Base-by-base conservation (phyloP, 2,329 filamentous ascomycete species). In the Talaromyces sp. region DNA sequence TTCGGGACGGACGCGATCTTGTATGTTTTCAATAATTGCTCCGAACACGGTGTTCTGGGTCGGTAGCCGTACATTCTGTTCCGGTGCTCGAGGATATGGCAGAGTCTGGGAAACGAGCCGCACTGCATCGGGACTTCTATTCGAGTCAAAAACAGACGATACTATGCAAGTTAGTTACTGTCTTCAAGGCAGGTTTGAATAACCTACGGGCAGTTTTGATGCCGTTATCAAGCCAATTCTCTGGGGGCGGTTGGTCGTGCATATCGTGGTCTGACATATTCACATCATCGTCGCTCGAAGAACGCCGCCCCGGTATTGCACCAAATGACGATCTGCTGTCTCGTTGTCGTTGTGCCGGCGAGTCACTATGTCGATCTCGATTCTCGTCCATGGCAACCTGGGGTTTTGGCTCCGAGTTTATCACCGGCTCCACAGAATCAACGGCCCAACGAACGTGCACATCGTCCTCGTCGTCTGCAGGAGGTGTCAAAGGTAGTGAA, bases 51-150 rank as follows among this genome's bases (percentile, higher is more conserved):
- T 77, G 35, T 75, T 73, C 35, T 73, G 69, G 33, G 71, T 70
- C 3, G 74, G 70, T 22, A 72, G 59, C 13, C 72, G 69, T 7
- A 72, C 71, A 11, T 74, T 68, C 63, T 75, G 73, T 39, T 77
- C 73, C 7, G 74, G 69, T n/a, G 75, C 71, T 31, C 71, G 71
- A 10, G 86, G 85, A 68, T 81, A 86, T 17, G 86, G 86, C 11
- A 88, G 78, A 19, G 86, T 86, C 70, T 89, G 86, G 15, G 86
- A 87, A 22, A 88, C 80, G 39, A 88, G 80, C 69, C 84, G 84
- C 60, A 88, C 77, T 22, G 82, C 79, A 67, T 80, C 77, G n/a
- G 72, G 71, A 63, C 70, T 73, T 37, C 68, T 69, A 59, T 76
- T 78, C 1, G 77, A 75, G n/a, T 73, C 68, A 3, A 71, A 70